Evolutionary conservation across 352 stramenopile species (phyloP).

Genomic region (Phytophthora constricta): DNA sequence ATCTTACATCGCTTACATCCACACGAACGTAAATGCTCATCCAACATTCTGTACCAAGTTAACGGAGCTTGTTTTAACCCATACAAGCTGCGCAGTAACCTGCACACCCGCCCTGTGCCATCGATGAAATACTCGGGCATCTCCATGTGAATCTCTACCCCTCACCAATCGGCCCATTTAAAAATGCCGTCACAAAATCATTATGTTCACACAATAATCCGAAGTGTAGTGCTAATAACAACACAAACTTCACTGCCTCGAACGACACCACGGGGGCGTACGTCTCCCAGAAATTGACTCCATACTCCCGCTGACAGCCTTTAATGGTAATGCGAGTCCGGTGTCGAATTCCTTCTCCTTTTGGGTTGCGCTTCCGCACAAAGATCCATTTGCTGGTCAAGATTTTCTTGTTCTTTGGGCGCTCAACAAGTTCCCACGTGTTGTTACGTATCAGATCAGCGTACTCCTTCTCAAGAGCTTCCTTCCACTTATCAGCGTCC

Average conservation of each 20-base stretch:
- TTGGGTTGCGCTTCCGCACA: background rate
- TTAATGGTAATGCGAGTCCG: background rate
- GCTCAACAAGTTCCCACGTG: background rate
- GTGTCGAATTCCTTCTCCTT: background rate
- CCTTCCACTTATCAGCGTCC: slow-evolving; percentile 3
- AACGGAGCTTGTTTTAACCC: background rate
- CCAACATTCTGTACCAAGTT: slow-evolving; percentile 11
- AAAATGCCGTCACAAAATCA: background rate
- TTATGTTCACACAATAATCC: background rate
- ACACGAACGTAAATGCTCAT: slow-evolving; percentile 3
- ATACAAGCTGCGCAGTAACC: background rate
- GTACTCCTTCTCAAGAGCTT: slow-evolving; percentile 9
- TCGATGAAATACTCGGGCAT: slow-evolving; percentile 12
- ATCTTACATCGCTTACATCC: no score
- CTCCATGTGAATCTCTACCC: slow-evolving; percentile 18
- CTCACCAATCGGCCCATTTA: slow-evolving; percentile 11
- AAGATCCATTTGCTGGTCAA: background rate
- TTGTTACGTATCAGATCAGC: slow-evolving; percentile 9
- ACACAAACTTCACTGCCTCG: background rate
- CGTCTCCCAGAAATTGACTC: background rate
- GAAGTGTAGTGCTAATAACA: slow-evolving; percentile 2
- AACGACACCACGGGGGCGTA: background rate
- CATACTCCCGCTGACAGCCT: background rate
- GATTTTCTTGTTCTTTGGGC: background rate
- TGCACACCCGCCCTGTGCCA: background rate